Conservation (phyloP, 1,139 yeast genomes). For the Candida sanyaensis region DNA sequence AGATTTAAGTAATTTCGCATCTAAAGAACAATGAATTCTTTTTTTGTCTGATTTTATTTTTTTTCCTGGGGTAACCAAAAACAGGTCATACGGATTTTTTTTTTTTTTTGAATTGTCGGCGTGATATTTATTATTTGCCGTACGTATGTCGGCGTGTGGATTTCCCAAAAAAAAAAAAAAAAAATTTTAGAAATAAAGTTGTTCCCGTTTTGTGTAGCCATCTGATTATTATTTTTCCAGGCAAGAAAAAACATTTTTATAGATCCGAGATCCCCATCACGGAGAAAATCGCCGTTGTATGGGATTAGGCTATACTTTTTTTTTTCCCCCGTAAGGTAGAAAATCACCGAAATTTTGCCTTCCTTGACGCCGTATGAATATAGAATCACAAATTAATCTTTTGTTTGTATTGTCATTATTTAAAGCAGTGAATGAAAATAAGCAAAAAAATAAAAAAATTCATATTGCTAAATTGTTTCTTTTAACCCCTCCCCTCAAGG, state of each 20-base stretch:
- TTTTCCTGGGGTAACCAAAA: not conserved
- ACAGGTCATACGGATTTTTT: not conserved
- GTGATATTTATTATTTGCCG: not conserved
- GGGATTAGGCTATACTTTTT: too few relatives aligned
- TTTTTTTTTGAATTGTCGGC: not conserved
- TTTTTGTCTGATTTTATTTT: not conserved
- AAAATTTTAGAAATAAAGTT: not conserved
- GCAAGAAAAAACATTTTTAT: not conserved
- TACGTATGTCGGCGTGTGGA: not conserved
- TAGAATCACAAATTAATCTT: too few relatives aligned
- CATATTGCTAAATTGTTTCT: too few relatives aligned
- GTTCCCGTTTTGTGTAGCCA: not conserved
- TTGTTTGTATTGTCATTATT: too few relatives aligned
- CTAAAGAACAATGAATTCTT: not conserved
- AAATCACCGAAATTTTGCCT: not conserved
- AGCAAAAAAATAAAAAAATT: too few relatives aligned
- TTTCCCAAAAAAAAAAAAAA: not conserved
- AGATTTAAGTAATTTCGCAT: not conserved
- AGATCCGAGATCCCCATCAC: slow-evolving; percentile 1
- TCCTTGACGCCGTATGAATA: too few relatives aligned
- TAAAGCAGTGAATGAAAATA: too few relatives aligned
- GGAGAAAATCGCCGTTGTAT: too few relatives aligned
- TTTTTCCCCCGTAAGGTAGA: not conserved
- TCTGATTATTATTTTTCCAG: not conserved
- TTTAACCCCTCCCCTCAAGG: too few relatives aligned